These are phyloP conservation scores for Pleurotus tuoliensis DNA, from an alignment of 768 basidiomycete genomes.

Conservation along the genomic window DNA sequence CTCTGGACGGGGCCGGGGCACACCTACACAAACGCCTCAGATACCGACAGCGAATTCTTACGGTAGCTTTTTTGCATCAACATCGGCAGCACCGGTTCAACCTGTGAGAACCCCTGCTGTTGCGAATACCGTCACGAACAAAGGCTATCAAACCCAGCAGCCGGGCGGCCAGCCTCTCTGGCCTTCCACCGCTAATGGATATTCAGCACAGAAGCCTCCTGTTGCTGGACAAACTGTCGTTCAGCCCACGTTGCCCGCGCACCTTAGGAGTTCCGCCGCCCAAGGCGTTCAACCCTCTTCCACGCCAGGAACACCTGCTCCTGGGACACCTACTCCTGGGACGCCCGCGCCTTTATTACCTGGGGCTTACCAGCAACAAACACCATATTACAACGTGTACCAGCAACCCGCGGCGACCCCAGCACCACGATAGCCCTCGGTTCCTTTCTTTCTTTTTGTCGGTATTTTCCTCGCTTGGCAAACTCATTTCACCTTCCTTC, in stretches of 20 bases:
- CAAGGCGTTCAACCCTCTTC: neutral
- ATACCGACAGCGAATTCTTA: constrained; percentile 25
- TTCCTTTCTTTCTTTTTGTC: neutral
- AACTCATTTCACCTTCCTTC: neutral
- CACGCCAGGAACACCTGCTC: neutral
- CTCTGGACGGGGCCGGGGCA: constrained; percentile 35
- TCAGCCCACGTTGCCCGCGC: constrained; percentile 23
- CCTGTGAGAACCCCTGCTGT: constrained; percentile 34
- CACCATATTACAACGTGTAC: constrained; percentile 2
- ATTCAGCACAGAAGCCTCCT: neutral
- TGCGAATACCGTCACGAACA: constrained; percentile 43
- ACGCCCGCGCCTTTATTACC: neutral
- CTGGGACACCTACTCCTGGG: neutral
- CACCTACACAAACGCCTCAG: constrained; percentile 23
- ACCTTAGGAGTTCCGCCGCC: constrained; percentile 20
- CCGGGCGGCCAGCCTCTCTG: constrained; percentile 6
- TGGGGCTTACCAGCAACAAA: constrained; percentile 6
- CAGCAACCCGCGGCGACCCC: constrained; percentile 4
- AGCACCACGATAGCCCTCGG: neutral
- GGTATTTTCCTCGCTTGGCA: neutral
- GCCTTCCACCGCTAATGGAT: neutral
- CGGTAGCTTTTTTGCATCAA: constrained; percentile 34
- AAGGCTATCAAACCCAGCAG: constrained; percentile 4
- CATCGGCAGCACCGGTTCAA: constrained; percentile 16
- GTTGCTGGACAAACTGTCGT: neutral